Evolutionary conservation across 2,329 filamentous ascomycete species (phyloP), one percentile per base, ranked within the genome.

Genomic region (Alternaria triticimaculans): DNA sequence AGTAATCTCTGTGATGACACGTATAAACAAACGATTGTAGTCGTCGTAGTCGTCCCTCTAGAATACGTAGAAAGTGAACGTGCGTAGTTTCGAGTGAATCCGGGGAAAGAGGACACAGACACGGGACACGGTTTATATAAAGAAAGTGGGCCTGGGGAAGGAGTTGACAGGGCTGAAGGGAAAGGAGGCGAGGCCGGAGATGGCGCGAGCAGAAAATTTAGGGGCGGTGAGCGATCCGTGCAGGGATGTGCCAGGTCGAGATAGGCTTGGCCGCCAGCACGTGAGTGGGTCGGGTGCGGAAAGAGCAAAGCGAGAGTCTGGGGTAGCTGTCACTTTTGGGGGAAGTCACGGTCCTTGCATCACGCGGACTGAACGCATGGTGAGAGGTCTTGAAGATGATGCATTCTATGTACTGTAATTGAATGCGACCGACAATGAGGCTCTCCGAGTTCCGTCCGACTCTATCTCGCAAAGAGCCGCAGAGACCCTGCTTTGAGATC

Each of bases 211-310:
- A 63, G 43, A 59, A 59, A 53, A 48, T 63, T 63, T 51, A 60
- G 60, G 67, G 67, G 68, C 68, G 64, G 66, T 67, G 60, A 67
- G 66, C 44, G 66, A 61, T 65, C 64, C 60, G 60, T 68, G 66
- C 64, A 62, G 55, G 62, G 60, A 23, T 55, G 21, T 37, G 41
- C 55, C 37, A 21, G 23, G 59, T 26, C 25, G 23, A 44, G 30
- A 26, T 23, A 41, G 30, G 37, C 50, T 61, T 63, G 64, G 53
- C 58, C 15, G n/a, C 37, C 37, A 25, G 46, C 51, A 44, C 20
- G 18, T 21, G 21, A 48, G 50, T 44, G 55, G 55, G 51, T 44
- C 28, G 3, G 20, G 6, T 6, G 30, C 48, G 21, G 44, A 53
- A 33, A 20, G 41, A 41, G 26, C 11, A 41, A 50, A 25, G 4